phyloP scores from a whole-genome alignment of 176 grass and related monocot species.

The Urochloa ruziziensis region DNA sequence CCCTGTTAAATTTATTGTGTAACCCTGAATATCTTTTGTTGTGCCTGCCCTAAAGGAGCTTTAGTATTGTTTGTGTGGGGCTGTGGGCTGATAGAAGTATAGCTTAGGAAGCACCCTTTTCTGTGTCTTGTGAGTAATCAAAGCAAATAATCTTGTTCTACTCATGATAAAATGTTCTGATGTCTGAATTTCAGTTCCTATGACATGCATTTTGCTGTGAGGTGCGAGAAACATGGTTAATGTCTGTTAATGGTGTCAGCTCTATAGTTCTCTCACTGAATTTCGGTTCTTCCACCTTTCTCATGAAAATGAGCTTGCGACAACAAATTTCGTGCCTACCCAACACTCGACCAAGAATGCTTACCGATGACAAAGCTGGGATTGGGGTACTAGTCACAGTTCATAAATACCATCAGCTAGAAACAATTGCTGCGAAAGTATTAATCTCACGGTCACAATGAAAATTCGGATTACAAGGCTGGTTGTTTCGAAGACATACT shows the following conservation, averaged over 20 bases:
- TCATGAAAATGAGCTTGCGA: background rate
- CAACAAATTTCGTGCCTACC: background rate
- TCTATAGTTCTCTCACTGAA: background rate
- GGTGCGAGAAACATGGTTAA: background rate
- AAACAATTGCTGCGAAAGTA: background rate
- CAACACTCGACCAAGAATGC: background rate
- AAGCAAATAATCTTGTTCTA: background rate
- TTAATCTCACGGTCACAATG: too few relatives aligned
- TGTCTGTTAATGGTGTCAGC: background rate
- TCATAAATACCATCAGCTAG: background rate
- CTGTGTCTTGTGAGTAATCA: background rate
- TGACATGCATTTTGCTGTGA: background rate
- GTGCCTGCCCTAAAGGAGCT: background rate
- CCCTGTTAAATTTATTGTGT: background rate
- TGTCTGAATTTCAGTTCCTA: background rate
- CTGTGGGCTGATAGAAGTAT: background rate
- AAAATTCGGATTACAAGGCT: background rate
- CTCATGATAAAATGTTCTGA: background rate
- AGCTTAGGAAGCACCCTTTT: background rate
- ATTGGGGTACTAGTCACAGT: background rate
- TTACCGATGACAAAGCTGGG: background rate
- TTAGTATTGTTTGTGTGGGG: background rate
- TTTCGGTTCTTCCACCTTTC: background rate
- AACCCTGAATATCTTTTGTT: conserved; percentile 2
- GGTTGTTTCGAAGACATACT: background rate